Conservation (phyloP, 108 stramenopile species). For the Nitzschia palea region DNA sequence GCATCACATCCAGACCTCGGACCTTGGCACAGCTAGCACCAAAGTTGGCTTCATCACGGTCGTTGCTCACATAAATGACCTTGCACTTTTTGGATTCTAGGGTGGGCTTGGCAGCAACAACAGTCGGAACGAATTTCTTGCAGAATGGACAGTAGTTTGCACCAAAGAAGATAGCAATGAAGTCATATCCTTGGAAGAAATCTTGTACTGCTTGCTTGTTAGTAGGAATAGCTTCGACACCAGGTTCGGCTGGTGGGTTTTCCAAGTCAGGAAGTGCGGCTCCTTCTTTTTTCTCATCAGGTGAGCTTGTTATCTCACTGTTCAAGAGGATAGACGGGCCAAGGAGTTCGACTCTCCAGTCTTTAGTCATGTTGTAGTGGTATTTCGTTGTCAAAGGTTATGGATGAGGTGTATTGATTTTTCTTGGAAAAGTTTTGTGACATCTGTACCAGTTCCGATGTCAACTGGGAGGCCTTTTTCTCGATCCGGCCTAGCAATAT, state of each 20-base stretch:
- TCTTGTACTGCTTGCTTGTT: not conserved
- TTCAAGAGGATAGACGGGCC: constrained; percentile 30
- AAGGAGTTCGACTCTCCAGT: constrained; percentile 35
- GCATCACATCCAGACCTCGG: constrained; percentile 50
- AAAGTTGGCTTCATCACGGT: constrained; percentile 40
- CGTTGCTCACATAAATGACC: constrained; percentile 50
- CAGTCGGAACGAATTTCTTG: constrained; percentile 39
- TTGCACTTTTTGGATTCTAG: constrained; percentile 31
- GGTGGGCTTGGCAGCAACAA: constrained; percentile 13
- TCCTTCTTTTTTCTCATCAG: not conserved
- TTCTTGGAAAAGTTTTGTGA: too few relatives aligned
- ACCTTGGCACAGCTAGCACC: constrained; percentile 25
- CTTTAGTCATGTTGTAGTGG: constrained; percentile 20
- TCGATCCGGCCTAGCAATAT: too few relatives aligned
- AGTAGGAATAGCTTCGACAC: not conserved
- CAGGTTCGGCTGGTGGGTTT: not conserved
- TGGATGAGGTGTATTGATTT: too few relatives aligned
- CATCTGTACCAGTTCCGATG: too few relatives aligned
- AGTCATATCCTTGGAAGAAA: constrained; percentile 17
- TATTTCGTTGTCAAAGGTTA: too few relatives aligned
- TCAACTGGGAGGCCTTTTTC: too few relatives aligned
- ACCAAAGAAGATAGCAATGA: constrained; percentile 37
- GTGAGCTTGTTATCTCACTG: not conserved
- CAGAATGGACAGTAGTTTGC: constrained; percentile 55
- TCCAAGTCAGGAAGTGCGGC: constrained; percentile 3